These are phyloP conservation scores for Agaricus sinodeliciosus DNA, from an alignment of 768 basidiomycete species.

Conservation along the genomic window DNA sequence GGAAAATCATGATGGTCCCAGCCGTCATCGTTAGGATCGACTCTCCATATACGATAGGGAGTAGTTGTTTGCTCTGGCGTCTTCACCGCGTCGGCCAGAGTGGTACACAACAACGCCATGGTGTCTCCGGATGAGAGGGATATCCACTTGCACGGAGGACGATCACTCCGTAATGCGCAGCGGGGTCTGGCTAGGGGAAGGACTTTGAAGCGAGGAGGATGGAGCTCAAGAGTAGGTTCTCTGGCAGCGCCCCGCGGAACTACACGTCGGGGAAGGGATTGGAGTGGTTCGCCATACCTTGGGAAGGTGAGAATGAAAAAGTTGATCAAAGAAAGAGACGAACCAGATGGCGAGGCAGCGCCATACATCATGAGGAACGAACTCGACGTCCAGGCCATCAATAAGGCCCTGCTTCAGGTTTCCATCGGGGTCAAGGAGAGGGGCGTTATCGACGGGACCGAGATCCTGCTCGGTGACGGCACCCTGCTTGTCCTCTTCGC, in stretches of 20 bases:
- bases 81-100: slow-evolving; percentile 32
- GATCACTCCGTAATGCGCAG: slow-evolving; percentile 16
- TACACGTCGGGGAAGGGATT: slow-evolving; percentile 60
- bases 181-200: slow-evolving; percentile 36
- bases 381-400: slow-evolving; percentile 70
- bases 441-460: slow-evolving; percentile 71
- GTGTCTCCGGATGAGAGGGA: slow-evolving; percentile 48
- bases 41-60: slow-evolving; percentile 61
- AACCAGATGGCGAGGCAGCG: slow-evolving; percentile 61
- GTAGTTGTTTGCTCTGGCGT: slow-evolving; percentile 21
- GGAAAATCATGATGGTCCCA: slow-evolving; percentile 27
- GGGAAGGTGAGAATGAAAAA: background rate
- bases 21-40: slow-evolving; percentile 34
- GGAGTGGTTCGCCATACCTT: slow-evolving; percentile 66
- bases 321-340: slow-evolving; percentile 21
- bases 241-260: slow-evolving; percentile 50
- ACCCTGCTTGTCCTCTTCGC: slow-evolving; percentile 63
- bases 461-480: slow-evolving; percentile 53
- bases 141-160: slow-evolving; percentile 27
- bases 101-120: slow-evolving; percentile 32
- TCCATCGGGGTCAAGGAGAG: slow-evolving; percentile 50
- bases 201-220: slow-evolving; percentile 59
- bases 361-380: slow-evolving; percentile 73
- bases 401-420: slow-evolving; percentile 35
- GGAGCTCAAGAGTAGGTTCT: slow-evolving; percentile 58